Base-by-base conservation (phyloP, 108 stramenopile genomes). In the Nannochloropsis gaditana region DNA sequence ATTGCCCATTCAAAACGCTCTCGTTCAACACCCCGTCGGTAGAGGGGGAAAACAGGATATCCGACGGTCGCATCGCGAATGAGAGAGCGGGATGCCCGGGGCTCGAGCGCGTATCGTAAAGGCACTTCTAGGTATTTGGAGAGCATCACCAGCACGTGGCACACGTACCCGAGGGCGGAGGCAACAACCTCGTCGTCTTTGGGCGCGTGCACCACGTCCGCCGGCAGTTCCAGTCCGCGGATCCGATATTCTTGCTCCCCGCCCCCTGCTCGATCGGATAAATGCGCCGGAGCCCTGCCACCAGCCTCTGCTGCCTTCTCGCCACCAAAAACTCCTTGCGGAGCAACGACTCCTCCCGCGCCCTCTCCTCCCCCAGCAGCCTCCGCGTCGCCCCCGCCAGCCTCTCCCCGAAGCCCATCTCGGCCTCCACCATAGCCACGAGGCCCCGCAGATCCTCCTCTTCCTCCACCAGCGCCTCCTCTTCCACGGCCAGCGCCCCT, bases 1-100 rank as follows among this genome's bases (percentile, higher is more conserved):
- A 82, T 19, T 21, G 82, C 82, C 82, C 82, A 45, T 45, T 82
- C 82, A 21, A 82, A 82, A 15, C 45, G 43, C 44, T 82, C 82
- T 82, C 82, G 43, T 45, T 82, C 82, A 15, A 82, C 82, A 15
- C 82, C 82, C 21, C 82, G 82, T 82, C 21, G 17, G 21, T 45
- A 82, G 19, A 82, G 82, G 21, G 82, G 82, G 9, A 45, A 82
- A 15, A 82, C 43, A 15, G 44, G 19, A 19, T 45, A 45, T 21
- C 3, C 82, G 21, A 45, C 45, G 6, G 45, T 45, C 19, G 82
- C 45, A 5, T 82, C 82, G 19, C 9, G 82, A 4, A 82, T 82
- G 44, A 82, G 43, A 21, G 82, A 82, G 3, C 82, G 82, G 45
- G 82, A 82, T n/a, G 82, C 17, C 45, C 45, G 82, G 21, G 19